These are phyloP conservation scores for Moniliophthora roreri DNA, from an alignment of 1,284 basidiomycete species.

Conservation along the genomic window DNA sequence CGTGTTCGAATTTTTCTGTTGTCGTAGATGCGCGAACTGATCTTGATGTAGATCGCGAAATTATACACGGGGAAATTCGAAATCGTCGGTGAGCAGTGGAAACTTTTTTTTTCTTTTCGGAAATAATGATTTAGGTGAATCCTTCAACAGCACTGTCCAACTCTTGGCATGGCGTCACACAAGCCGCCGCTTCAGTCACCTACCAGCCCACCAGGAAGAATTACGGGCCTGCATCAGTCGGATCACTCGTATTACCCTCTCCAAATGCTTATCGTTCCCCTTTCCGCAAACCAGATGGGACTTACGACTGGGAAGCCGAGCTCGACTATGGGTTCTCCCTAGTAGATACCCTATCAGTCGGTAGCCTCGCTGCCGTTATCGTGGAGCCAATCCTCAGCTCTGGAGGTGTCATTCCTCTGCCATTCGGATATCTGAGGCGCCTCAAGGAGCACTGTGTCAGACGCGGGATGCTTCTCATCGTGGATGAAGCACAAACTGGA, in stretches of 20 bases:
- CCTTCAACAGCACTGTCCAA: constrained; percentile 17
- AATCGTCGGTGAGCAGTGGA: constrained; percentile 17
- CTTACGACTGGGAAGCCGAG: constrained; percentile 23
- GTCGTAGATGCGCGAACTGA: background rate
- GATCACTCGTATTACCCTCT: constrained; percentile 20
- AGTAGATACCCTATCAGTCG: constrained; percentile 19
- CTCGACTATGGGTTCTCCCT: constrained; percentile 22
- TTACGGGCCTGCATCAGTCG: constrained; percentile 21
- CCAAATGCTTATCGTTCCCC: constrained; percentile 23
- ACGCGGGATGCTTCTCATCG: constrained; percentile 19
- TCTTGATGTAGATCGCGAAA: constrained; percentile 18
- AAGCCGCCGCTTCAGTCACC: constrained; percentile 19
- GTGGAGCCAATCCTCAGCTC: constrained; percentile 23
- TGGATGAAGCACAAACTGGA: constrained; percentile 22
- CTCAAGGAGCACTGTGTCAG: constrained; percentile 21
- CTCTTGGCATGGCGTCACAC: constrained; percentile 23
- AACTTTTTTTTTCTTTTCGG: too few species aligned
- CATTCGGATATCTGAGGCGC: constrained; percentile 19
- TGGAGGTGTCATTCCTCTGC: constrained; percentile 22
- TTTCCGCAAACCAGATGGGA: constrained; percentile 21
- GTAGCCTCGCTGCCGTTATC: constrained; percentile 22
- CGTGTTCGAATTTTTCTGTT: constrained; percentile 5
- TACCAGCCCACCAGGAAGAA: constrained; percentile 21
- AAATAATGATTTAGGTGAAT: background rate
- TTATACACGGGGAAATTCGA: constrained; percentile 24